phyloP scores from a whole-genome alignment of 1,284 basidiomycete species.

The Trichosporon faecale region DNA sequence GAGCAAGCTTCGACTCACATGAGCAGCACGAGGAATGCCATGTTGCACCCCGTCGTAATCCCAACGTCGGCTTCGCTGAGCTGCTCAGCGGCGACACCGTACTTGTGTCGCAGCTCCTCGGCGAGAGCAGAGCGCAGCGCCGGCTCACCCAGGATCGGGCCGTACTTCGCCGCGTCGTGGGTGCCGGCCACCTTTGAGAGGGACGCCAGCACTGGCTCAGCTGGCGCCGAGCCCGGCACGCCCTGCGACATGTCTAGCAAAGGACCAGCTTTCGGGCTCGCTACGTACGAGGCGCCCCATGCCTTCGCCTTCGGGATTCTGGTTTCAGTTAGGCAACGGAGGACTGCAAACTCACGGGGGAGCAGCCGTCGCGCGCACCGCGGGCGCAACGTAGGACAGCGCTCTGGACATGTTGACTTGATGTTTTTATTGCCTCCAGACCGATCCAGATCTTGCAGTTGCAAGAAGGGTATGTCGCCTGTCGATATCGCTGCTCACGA shows the following conservation, averaged over 20 bases:
- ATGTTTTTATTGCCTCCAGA: too few species aligned
- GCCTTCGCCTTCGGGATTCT: conserved; percentile 68
- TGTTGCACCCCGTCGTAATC: conserved; percentile 52
- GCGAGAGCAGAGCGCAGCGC: conserved; percentile 61
- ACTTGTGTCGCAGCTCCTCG: conserved; percentile 64
- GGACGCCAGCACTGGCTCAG: conserved; percentile 57
- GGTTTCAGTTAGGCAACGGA: conserved; percentile 1
- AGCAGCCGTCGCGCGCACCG: conserved; percentile 35
- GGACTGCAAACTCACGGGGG: conserved; percentile 22
- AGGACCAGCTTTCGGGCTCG: conserved; percentile 66
- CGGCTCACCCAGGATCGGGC: conserved; percentile 64
- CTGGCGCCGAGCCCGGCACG: conserved; percentile 66
- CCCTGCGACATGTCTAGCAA: conserved; percentile 72
- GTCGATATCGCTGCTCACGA: not conserved
- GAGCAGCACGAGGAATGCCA: conserved; percentile 47
- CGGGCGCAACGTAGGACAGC: conserved; percentile 27
- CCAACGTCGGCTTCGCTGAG: conserved; percentile 26
- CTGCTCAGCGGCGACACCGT: conserved; percentile 52
- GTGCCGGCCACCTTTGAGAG: conserved; percentile 57
- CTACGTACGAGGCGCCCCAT: conserved; percentile 64
- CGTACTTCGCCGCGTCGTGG: conserved; percentile 60
- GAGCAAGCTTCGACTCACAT: conserved; percentile 23
- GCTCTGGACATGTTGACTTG: conserved; percentile 18
- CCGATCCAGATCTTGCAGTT: not conserved
- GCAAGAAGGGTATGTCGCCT: not conserved